These are phyloP conservation scores for Drechslerella coelobrocha DNA, from an alignment of 2,329 filamentous ascomycete species.

Conservation along the genomic window DNA sequence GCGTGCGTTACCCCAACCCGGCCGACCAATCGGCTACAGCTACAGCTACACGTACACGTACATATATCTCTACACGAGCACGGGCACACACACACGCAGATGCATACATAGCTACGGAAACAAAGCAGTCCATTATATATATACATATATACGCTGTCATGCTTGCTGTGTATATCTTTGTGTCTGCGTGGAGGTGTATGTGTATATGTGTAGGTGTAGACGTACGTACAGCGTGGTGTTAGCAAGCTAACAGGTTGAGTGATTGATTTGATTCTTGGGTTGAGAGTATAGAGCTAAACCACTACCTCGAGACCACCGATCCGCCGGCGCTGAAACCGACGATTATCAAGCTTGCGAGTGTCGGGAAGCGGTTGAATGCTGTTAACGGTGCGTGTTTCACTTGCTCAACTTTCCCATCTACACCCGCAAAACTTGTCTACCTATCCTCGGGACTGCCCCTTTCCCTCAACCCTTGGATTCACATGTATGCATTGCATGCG, in stretches of 20 bases:
- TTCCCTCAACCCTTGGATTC: too few species aligned
- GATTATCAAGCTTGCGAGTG: constrained; percentile 54
- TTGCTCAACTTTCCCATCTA: not conserved
- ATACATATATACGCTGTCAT: not conserved
- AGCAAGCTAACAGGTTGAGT: not conserved
- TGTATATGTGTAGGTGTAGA: too few species aligned
- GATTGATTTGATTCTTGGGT: too few species aligned
- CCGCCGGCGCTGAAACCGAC: constrained; percentile 53
- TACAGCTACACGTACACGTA: too few species aligned
- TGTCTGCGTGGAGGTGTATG: too few species aligned
- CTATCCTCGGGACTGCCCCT: too few species aligned
- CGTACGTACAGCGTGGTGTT: too few species aligned
- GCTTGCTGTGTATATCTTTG: not conserved
- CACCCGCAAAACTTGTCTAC: not conserved
- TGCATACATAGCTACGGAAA: not conserved
- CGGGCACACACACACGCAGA: too few species aligned
- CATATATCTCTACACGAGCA: not conserved
- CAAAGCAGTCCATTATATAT: too few species aligned
- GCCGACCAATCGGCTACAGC: not conserved
- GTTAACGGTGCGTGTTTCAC: constrained; percentile 52
- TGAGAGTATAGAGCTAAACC: constrained; percentile 50
- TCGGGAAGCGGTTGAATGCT: constrained; percentile 52
- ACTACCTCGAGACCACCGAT: constrained; percentile 55
- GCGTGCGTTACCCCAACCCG: constrained; percentile 39
- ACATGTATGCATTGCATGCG: too few species aligned